Evolutionary conservation across 2,329 filamentous ascomycete species (phyloP).

Genomic region (Ophiocordyceps camponoti-floridani): DNA sequence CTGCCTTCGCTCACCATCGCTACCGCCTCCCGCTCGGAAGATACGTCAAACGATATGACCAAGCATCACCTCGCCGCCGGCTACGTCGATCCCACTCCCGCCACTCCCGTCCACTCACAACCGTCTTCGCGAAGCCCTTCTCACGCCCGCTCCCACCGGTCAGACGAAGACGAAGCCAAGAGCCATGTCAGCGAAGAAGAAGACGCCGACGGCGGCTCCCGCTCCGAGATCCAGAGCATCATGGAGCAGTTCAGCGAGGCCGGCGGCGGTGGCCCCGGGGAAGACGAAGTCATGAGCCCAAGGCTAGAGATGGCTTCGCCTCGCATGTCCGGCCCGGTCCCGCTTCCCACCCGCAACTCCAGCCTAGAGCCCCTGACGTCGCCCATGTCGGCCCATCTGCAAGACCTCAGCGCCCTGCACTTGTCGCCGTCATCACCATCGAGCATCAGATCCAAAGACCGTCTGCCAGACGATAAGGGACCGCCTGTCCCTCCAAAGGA

Average conservation of each 20-base stretch:
- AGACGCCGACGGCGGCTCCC: conserved; percentile 49
- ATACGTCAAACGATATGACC: conserved; percentile 17
- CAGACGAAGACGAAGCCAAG: conserved; percentile 33
- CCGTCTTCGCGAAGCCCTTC: conserved; percentile 42
- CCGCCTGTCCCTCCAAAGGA: conserved; percentile 46
- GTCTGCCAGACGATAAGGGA: conserved; percentile 24
- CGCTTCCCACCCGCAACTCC: conserved; percentile 68
- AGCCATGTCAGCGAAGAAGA: conserved; percentile 39
- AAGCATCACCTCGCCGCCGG: conserved; percentile 26
- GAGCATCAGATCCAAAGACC: conserved; percentile 18
- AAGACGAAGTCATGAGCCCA: conserved; percentile 83
- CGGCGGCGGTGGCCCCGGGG: conserved; percentile 49
- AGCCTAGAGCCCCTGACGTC: conserved; percentile 59
- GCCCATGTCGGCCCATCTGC: conserved; percentile 27
- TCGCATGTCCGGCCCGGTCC: conserved; percentile 44
- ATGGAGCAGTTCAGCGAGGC: conserved; percentile 88
- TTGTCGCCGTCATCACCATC: conserved; percentile 21
- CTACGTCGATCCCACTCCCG: conserved; percentile 40
- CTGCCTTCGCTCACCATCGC: not conserved
- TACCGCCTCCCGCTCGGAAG: conserved; percentile 30
- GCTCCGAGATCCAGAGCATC: conserved; percentile 85
- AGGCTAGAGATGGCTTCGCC: conserved; percentile 69
- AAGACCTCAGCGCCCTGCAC: conserved; percentile 25
- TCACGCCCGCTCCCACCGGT: conserved; percentile 30
- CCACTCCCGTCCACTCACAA: conserved; percentile 35